Conservation (phyloP, 768 basidiomycete genomes). For the Tylopilus felleus region DNA sequence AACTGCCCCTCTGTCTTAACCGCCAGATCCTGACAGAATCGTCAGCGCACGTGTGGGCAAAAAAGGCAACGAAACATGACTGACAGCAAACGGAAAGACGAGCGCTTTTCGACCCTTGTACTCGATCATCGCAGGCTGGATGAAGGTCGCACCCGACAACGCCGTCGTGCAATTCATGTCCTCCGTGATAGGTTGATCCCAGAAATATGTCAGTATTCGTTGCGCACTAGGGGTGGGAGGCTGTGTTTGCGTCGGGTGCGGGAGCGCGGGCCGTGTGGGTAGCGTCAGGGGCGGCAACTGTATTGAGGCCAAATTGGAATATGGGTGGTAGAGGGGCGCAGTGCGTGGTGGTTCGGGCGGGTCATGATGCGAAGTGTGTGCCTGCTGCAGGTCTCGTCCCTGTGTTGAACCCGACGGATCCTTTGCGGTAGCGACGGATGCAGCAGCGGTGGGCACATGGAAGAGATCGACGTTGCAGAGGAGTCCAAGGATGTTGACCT, state of each 20-base stretch:
- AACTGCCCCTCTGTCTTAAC: slow-evolving; percentile 66
- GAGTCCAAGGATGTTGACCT: slow-evolving; percentile 60
- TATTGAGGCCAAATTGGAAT: slow-evolving; percentile 12
- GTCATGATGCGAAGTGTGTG: slow-evolving; percentile 7
- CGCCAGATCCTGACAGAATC: slow-evolving; percentile 53
- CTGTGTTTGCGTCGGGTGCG: slow-evolving; percentile 3
- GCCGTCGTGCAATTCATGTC: slow-evolving; percentile 42
- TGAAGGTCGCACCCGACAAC: slow-evolving; percentile 61
- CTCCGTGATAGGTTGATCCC: slow-evolving; percentile 44
- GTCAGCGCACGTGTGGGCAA: background rate
- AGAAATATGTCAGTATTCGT: slow-evolving; percentile 44
- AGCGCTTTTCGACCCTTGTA: slow-evolving; percentile 49
- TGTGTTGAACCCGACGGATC: slow-evolving; percentile 1
- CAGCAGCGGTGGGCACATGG: slow-evolving; percentile 41
- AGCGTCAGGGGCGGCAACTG: slow-evolving; percentile 23
- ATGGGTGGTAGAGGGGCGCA: slow-evolving; percentile 13
- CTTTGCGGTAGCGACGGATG: background rate
- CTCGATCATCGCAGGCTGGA: slow-evolving; percentile 52
- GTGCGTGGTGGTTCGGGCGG: slow-evolving; percentile 6
- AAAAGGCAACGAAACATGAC: background rate
- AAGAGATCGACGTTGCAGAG: slow-evolving; percentile 79
- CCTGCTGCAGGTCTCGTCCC: slow-evolving; percentile 12
- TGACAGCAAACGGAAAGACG: slow-evolving; percentile 64
- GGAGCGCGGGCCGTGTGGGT: slow-evolving; percentile 8
- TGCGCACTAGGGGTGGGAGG: slow-evolving; percentile 14